Evolutionary conservation across 345 rosid species (phyloP).

Genomic region (Crucihimalaya himalaica): DNA sequence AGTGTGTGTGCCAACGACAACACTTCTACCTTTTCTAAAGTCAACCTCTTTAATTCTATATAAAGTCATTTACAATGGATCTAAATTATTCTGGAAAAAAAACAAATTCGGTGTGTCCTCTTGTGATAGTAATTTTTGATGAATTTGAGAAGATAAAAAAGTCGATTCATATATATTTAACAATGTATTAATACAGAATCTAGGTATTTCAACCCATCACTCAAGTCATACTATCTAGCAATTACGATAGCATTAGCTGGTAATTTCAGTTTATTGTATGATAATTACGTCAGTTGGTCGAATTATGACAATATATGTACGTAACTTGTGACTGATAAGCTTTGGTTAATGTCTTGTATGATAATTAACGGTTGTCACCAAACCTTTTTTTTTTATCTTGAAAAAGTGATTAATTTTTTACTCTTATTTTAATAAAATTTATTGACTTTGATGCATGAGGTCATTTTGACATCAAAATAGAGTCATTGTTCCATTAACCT

Average conservation of each 20-base stretch:
- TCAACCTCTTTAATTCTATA: slow-evolving; percentile 25
- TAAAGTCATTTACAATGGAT: slow-evolving; percentile 2
- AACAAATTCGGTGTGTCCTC: neutral
- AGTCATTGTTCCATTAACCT: slow-evolving; percentile 29
- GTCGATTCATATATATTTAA: no score
- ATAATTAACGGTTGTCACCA: neutral
- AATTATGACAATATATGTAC: neutral
- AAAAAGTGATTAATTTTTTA: neutral
- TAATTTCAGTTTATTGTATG: neutral
- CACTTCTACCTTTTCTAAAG: slow-evolving; percentile 39
- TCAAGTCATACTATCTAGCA: no score
- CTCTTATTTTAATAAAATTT: neutral
- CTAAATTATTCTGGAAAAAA: neutral
- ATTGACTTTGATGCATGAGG: slow-evolving; percentile 40
- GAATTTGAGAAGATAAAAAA: neutral
- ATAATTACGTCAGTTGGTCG: neutral
- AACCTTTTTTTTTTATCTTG: neutral
- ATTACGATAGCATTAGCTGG: no score
- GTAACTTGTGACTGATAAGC: slow-evolving; percentile 14
- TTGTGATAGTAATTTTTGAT: neutral
- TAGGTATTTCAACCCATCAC: no score
- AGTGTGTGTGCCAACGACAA: slow-evolving; percentile 37
- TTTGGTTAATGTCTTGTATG: neutral
- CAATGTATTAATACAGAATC: no score
- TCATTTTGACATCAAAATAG: slow-evolving; percentile 31